Evolutionary conservation across 371 early-diverging fungal genomes (phyloP), one percentile per base, ranked within the genome.

Genomic region (Apophysomyces elegans): DNA sequence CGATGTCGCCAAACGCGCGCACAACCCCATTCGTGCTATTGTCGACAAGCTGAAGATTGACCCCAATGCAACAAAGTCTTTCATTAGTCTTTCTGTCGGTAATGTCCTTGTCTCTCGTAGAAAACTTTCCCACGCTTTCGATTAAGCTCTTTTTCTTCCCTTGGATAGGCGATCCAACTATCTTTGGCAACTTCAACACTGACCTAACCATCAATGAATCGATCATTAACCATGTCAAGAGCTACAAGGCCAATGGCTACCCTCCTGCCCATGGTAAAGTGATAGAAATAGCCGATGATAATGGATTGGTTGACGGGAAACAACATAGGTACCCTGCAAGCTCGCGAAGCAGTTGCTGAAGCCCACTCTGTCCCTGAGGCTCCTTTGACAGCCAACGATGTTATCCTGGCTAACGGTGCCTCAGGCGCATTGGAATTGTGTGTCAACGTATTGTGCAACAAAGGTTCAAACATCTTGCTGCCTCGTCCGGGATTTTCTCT

Each of bases 401-500:
- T 96, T 18, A 82, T 96, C 50, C 74, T 96, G 63, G 80, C 91
- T 69, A 90, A 90, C 69, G 96, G 96, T 6, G 93, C 93, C 77
- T 94, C 94, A 12, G 92, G 91, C 50, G 95, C 96, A 0, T 77
- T 95, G 56, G 90, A 93, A 36, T 78, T 96, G 72, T 87, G 88
- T 67, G 83, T 94, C 36, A 83, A 82, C 63, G 93, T 83, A 5
- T 79, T 96, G 38, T 87, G 90, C 73, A 86, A 92, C 56, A 86
- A 88, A 37, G 94, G 95, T 0, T 86, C 92, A 62, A 95, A 94
- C 81, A 92, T 95, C 35, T 77, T 96, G 39, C 68, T 96, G 45
- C 95, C 96, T 36, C 79, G 88, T n/a, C 96, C 96, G 14, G 95
- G 96, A 5, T 96, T 96, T 76, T 90, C 95, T 1, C 81, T 96